Percentiles rank a stretch among this genome's conserved stretches.
These are phyloP conservation scores for Globisporangium viniferum DNA, from an alignment of 352 stramenopile genomes.

Conservation along the genomic window DNA sequence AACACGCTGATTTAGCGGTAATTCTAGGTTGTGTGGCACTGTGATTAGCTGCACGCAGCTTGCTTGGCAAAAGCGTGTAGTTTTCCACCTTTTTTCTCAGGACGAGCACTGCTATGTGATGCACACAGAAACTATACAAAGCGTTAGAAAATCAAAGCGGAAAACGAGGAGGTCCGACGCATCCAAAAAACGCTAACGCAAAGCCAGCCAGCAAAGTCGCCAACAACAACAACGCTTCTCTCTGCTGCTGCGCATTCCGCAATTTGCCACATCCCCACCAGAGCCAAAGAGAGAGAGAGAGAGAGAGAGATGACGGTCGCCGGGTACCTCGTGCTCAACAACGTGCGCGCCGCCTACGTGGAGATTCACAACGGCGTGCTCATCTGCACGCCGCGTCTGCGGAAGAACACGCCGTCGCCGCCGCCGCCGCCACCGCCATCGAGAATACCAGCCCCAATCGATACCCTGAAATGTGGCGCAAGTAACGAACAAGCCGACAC, in stretches of 20 bases:
- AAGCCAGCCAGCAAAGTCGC: neutral
- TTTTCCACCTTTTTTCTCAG: neutral
- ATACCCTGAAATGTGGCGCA: neutral
- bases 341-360: conserved; percentile 49
- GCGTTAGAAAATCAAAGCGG: neutral
- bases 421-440: neutral
- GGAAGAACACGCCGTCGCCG: conserved; percentile 8
- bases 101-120: neutral
- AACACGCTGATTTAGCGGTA: neutral
- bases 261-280: neutral
- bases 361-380: conserved; percentile 58
- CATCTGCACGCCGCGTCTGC: conserved; percentile 30
- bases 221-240: neutral
- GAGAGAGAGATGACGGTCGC: conserved; percentile 50
- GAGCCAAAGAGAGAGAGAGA: conserved; percentile 10
- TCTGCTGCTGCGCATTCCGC: neutral
- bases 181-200: neutral
- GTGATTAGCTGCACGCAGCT: neutral
- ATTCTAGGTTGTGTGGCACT: neutral
- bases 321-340: conserved; percentile 62
- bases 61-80: neutral
- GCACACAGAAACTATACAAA: neutral
- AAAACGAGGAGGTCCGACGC: neutral
- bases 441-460: neutral
- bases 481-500: neutral